Base-by-base conservation (phyloP, 1,284 basidiomycete genomes). In the Coriolopsis trogii region DNA sequence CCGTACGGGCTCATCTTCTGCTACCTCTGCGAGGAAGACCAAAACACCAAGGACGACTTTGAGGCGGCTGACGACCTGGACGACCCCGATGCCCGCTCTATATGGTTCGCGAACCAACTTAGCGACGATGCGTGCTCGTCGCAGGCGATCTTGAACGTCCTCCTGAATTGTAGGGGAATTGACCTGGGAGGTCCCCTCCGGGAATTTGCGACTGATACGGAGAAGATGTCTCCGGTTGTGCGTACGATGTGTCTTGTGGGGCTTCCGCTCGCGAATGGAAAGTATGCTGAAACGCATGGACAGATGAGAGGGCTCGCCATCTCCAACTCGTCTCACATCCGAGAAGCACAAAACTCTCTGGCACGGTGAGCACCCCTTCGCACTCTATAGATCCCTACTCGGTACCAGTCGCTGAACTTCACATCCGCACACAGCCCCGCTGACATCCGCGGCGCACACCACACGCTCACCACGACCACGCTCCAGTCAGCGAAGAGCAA, bases 51-150 rank as follows among this genome's bases (percentile, higher is more conserved):
- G 55, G 77, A 80, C 56, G 53, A 69, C 3, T 73, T 77, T 52
- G 69, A 73, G n/a, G 9, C 28, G 0, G 67, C 74, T 0, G 67
- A 70, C 3, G 77, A 79, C 49, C 77, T 79, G 47, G 72, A 76
- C 23, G 81, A 84, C 61, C 75, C 79, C 6, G 76, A 78, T 24
- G 76, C 81, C 1, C 76, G 79, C 48, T 70, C 68, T 16, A 75
- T 85, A 12, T 85, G 82, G 82, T 85, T 84, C 56, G 82, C 82
- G 6, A 82, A 85, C 63, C 83, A 85, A 61, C 72, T 85, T n/a
- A 81, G 77, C 63, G 77, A 82, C 58, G 81, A 85, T 59, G 80
- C 82, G 2, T 85, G 83, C 60, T 81, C 81, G 3, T 81, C 82
- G 0, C 78, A 78, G 57, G 82, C 82, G 0, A 74, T 85, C 13